Percentiles rank a stretch among this genome's conserved stretches.
These are phyloP conservation scores for Physcia stellaris DNA, from an alignment of 495 filamentous ascomycete genomes.

Conservation along the genomic window DNA sequence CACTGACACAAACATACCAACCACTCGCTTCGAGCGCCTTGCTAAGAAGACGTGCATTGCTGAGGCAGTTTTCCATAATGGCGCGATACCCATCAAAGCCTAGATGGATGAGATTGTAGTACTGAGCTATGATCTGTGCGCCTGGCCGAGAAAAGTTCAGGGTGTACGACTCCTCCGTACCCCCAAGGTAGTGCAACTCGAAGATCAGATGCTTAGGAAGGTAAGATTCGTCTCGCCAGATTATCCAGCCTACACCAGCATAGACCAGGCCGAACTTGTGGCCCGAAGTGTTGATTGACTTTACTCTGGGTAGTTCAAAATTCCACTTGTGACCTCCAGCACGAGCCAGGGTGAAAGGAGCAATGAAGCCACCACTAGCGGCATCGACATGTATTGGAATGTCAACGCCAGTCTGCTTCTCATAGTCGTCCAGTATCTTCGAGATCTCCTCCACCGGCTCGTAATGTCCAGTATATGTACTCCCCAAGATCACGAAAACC, in stretches of 20 bases:
- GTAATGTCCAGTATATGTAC: conserved; percentile 65
- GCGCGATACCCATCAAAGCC: conserved; percentile 50
- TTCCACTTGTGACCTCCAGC: conserved; percentile 51
- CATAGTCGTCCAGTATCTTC: conserved; percentile 49
- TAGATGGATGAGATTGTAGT: conserved; percentile 65
- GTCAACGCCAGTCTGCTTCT: conserved; percentile 46
- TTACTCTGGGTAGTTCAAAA: conserved; percentile 56
- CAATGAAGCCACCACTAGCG: conserved; percentile 59
- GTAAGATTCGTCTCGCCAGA: conserved; percentile 55
- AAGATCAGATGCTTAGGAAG: conserved; percentile 62
- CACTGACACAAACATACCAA: conserved; percentile 57
- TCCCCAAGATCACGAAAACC: conserved; percentile 60
- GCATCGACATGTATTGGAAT: conserved; percentile 70
- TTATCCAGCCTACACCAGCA: conserved; percentile 60
- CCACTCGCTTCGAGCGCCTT: conserved; percentile 54
- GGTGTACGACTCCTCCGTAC: conserved; percentile 59
- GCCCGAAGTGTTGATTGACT: conserved; percentile 61
- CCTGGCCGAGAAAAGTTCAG: conserved; percentile 67
- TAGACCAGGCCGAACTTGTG: conserved; percentile 69
- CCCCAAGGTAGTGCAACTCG: conserved; percentile 62
- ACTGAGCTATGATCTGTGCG: conserved; percentile 59
- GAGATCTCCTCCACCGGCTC: conserved; percentile 61
- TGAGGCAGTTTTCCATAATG: conserved; percentile 60
- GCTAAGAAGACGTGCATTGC: conserved; percentile 53
- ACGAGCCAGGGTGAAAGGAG: conserved; percentile 53